phyloP scores from a whole-genome alignment of 176 grass and related monocot genomes.

The Hordeum vulgare region MorexV3_pseudomolecules_assembly NC_058520.1:558930038-558930537 shows the following conservation, averaged over 20 bases:
- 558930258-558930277: constrained; percentile 87
- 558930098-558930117: neutral
- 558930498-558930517: too few relatives aligned
- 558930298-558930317: constrained; percentile 90
- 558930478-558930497: too few relatives aligned
- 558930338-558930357: constrained; percentile 87
- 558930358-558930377: constrained; percentile 88
- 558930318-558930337: constrained; percentile 92
- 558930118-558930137: constrained; percentile 91
- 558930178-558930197: constrained; percentile 71
- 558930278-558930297: constrained; percentile 92
- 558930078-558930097: neutral
- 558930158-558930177: constrained; percentile 92
- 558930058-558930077: neutral
- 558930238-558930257: constrained; percentile 80
- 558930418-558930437: neutral
- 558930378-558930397: constrained; percentile 97
- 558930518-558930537: too few relatives aligned
- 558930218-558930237: constrained; percentile 81
- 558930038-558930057: neutral
- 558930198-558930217: constrained; percentile 84
- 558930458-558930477: neutral
- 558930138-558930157: constrained; percentile 75
- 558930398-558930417: neutral
- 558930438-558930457: neutral